Base-by-base conservation (phyloP, 2,329 filamentous ascomycete genomes). In the Scopulariopsis brevicaulis region DNA sequence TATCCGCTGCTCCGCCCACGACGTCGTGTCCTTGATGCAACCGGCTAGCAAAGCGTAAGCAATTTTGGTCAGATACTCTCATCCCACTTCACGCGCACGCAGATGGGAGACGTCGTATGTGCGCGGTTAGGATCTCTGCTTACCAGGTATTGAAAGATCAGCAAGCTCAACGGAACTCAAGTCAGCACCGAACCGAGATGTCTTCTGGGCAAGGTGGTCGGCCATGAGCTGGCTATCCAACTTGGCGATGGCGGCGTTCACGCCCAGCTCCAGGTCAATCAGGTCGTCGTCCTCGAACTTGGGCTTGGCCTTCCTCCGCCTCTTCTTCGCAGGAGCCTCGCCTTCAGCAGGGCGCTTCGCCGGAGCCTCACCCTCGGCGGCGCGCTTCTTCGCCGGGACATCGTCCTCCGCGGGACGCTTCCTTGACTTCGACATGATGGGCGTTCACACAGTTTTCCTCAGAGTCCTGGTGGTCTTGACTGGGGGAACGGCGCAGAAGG, bases 161-260 rank as follows among this genome's bases (percentile, higher is more conserved):
- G 89, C 86, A 35, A 96, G 75, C 72, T 99, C 94, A 48, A 97
- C 81, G 0, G 84, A 76, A 64, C 89, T 96, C 65, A 96, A 71
- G 56, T 96, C 87, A 32, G 82, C 83, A 57, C 90, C 89, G 66
- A 93, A 95, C 25, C 87, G 81, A 62, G 81, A 83, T 57, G 89
- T 86, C 67, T 88, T 83, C 67, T 94, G 86, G 7, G 88, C 88
- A 61, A 96, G 77, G 69, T 96, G 85, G 69, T 96, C 93, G 1
- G 92, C 89, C 53, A 96, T 75, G 50, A 96, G 77, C 63, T 86
- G 83, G 60, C 83, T 86, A 70, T 96, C 90, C 86, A 96, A 92
- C 60, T 84, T 82, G 52, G 84, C 82, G 68, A 96, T 89, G 3
- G 88, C 82, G 62, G 83, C 84, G 72, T 96, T 96, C 63, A 96